Evolutionary conservation across 495 filamentous ascomycete species (phyloP).

Genomic region (Xylaria acuta): DNA sequence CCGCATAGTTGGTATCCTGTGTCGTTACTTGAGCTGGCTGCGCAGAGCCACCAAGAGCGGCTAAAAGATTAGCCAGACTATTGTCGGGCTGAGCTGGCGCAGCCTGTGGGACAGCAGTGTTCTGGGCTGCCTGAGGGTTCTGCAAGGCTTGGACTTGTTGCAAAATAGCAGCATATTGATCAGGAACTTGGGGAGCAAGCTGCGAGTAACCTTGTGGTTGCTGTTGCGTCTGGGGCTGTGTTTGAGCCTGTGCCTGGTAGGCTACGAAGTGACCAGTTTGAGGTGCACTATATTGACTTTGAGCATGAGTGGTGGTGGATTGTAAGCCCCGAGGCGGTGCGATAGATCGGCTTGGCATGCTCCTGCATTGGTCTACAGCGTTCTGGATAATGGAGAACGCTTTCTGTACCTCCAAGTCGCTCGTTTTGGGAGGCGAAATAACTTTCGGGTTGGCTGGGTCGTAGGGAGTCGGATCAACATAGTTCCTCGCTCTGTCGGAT

Average conservation of each 20-base stretch:
- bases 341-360: conserved; percentile 39
- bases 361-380: conserved; percentile 37
- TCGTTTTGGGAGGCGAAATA: conserved; percentile 40
- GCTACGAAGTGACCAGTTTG: conserved; percentile 4
- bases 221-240: conserved; percentile 27
- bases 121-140: conserved; percentile 24
- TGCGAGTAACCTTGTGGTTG: conserved; percentile 40
- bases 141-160: conserved; percentile 41
- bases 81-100: conserved; percentile 4
- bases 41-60: conserved; percentile 23
- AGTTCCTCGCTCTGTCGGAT: conserved; percentile 46
- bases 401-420: conserved; percentile 41
- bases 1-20: conserved; percentile 12
- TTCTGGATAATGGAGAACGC: conserved; percentile 41
- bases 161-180: conserved; percentile 32
- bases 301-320: neutral
- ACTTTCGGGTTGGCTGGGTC: conserved; percentile 37
- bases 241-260: conserved; percentile 15
- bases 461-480: conserved; percentile 39
- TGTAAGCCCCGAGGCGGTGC: conserved; percentile 42
- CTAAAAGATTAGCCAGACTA: conserved; percentile 28
- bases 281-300: neutral
- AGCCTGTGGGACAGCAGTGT: conserved; percentile 11
- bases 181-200: conserved; percentile 30
- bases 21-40: conserved; percentile 17